These are phyloP conservation scores for Phylloporus rhodoxanthus DNA, from an alignment of 768 basidiomycete species.

Conservation along the genomic window DNA sequence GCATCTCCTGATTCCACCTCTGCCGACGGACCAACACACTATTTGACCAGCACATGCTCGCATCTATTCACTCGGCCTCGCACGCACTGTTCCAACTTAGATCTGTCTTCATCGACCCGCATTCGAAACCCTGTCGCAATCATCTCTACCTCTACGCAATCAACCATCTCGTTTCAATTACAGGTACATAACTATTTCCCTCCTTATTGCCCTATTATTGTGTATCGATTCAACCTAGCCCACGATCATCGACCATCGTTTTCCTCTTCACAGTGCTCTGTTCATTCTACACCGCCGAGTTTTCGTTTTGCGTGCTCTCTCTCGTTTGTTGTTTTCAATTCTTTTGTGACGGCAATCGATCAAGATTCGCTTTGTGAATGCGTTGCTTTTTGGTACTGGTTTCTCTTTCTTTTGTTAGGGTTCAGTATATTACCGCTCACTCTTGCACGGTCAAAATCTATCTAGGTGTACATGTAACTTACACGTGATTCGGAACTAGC, in stretches of 20 bases:
- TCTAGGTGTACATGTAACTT: not conserved
- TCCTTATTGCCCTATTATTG: slow-evolving; percentile 23
- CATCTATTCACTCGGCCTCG: slow-evolving; percentile 19
- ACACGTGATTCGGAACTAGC: slow-evolving; percentile 15
- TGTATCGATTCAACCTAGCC: slow-evolving; percentile 22
- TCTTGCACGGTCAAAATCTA: slow-evolving; percentile 13
- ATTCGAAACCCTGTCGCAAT: slow-evolving; percentile 15
- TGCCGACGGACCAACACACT: slow-evolving; percentile 11
- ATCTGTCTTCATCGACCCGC: slow-evolving; percentile 19
- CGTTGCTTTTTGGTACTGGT: slow-evolving; percentile 13
- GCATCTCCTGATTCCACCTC: not conserved
- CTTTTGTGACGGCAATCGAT: slow-evolving; percentile 1
- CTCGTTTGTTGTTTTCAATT: slow-evolving; percentile 16
- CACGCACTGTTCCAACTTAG: slow-evolving; percentile 17
- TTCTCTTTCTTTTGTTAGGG: slow-evolving; percentile 4
- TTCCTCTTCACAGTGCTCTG: slow-evolving; percentile 11
- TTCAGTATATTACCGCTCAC: slow-evolving; percentile 3
- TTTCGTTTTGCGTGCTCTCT: slow-evolving; percentile 17
- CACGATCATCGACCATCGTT: slow-evolving; percentile 7
- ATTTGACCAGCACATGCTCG: slow-evolving; percentile 24
- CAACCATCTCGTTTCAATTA: not conserved
- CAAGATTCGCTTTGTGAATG: slow-evolving; percentile 18
- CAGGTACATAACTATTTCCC: slow-evolving; percentile 24
- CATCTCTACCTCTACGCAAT: slow-evolving; percentile 1
- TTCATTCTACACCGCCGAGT: slow-evolving; percentile 5